Conservation (phyloP, 1,284 basidiomycete genomes). For the Retiboletus flavoniger region DNA sequence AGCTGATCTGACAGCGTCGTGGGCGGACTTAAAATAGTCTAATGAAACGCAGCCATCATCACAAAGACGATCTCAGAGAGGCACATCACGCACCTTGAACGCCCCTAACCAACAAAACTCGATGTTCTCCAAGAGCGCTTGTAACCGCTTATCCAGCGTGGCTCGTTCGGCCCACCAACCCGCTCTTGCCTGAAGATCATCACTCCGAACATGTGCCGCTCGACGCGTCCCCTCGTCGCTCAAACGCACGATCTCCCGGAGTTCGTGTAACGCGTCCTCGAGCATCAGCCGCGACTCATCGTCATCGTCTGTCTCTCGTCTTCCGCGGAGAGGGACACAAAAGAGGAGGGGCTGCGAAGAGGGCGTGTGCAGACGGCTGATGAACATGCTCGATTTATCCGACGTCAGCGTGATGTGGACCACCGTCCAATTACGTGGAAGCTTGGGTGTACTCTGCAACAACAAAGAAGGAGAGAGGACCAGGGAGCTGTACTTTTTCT, state of each 20-base stretch:
- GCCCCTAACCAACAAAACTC: constrained; percentile 97
- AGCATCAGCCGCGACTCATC: constrained; percentile 72
- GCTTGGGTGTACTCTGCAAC: constrained; percentile 30
- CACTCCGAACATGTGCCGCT: constrained; percentile 67
- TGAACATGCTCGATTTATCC: constrained; percentile 80
- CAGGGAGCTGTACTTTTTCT: constrained; percentile 34
- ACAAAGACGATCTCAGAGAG: neutral
- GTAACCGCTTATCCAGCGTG: constrained; percentile 75
- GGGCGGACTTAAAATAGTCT: constrained; percentile 69
- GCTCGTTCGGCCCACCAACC: constrained; percentile 86
- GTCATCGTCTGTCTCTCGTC: constrained; percentile 74
- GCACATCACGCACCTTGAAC: constrained; percentile 73
- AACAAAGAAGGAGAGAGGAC: constrained; percentile 22
- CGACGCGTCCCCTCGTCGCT: constrained; percentile 78
- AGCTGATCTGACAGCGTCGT: constrained; percentile 45
- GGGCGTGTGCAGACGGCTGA: constrained; percentile 72
- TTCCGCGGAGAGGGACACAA: constrained; percentile 83
- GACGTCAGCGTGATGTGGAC: constrained; percentile 82
- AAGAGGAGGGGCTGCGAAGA: constrained; percentile 72
- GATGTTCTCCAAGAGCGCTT: constrained; percentile 77
- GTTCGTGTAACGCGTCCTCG: constrained; percentile 69
- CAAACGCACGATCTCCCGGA: constrained; percentile 74
- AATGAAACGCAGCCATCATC: constrained; percentile 27
- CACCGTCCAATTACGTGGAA: constrained; percentile 84
- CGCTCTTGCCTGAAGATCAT: constrained; percentile 61